phyloP scores from a whole-genome alignment of 257 asterid genomes.

The Fraxinus excelsior region DNA sequence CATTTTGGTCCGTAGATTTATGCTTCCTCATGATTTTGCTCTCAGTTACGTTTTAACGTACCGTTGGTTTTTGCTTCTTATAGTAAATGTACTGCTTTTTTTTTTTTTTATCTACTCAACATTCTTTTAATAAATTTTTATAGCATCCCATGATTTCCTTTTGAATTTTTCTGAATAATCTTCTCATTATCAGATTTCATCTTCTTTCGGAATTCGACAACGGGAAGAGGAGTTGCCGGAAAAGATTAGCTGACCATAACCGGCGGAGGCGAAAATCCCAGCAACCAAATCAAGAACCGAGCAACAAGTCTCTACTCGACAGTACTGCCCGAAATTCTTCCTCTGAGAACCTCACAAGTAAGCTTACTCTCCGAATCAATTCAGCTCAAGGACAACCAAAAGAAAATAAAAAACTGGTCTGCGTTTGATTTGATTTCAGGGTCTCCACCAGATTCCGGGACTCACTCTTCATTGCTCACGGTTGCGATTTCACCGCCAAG shows the following conservation, averaged over 20 bases:
- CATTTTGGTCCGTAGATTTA: conserved; percentile 53
- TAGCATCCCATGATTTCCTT: background rate
- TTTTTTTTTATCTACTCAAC: no score
- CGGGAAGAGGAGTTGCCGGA: conserved; percentile 59
- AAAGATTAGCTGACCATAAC: conserved; percentile 54
- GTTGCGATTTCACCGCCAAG: conserved; percentile 79
- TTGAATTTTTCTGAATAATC: no score
- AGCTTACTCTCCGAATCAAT: background rate
- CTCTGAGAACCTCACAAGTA: background rate
- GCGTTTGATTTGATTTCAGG: background rate
- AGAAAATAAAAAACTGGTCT: background rate
- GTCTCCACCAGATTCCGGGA: conserved; percentile 59
- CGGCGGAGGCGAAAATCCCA: conserved; percentile 33
- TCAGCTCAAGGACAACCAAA: background rate
- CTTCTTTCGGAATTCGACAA: conserved; percentile 49
- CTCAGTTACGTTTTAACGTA: conserved; percentile 35
- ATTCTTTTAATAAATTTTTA: conserved; percentile 19
- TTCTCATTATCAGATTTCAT: conserved; percentile 37
- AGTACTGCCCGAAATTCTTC: background rate
- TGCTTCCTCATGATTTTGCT: conserved; percentile 32
- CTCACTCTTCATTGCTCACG: conserved; percentile 67
- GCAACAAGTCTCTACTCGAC: background rate
- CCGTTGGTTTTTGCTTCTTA: conserved; percentile 21
- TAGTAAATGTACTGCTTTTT: background rate
- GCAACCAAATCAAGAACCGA: background rate